These are phyloP conservation scores for Euphorbia peplus DNA, from an alignment of 345 rosid species.

Conservation along the genomic window DNA sequence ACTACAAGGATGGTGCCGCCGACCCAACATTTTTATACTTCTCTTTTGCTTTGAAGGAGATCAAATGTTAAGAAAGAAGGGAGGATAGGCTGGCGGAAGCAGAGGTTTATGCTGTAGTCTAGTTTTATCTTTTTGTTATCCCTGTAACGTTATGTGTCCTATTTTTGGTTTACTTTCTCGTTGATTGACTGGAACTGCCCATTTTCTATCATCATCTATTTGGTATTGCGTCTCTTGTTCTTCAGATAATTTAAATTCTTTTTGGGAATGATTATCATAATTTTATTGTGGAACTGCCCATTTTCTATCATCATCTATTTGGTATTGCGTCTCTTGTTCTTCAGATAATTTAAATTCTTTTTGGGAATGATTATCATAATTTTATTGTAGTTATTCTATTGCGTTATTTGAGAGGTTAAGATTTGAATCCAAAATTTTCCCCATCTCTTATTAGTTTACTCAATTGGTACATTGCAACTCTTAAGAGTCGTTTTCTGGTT, in stretches of 20 bases:
- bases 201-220: background rate
- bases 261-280: background rate
- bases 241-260: background rate
- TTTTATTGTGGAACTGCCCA: background rate
- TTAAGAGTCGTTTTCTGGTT: no score
- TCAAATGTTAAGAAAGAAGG: conserved; percentile 72
- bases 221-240: background rate
- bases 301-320: background rate
- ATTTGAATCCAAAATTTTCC: no score
- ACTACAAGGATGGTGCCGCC: conserved; percentile 89
- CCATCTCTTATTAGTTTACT: no score
- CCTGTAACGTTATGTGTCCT: background rate
- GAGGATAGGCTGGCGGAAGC: conserved; percentile 10
- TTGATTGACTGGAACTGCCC: background rate
- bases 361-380: background rate
- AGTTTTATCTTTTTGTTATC: background rate
- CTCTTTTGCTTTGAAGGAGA: conserved; percentile 76
- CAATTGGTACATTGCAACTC: no score
- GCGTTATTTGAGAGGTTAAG: no score
- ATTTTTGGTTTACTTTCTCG: background rate
- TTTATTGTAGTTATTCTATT: background rate
- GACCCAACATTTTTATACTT: conserved; percentile 97
- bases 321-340: background rate
- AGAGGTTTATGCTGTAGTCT: conserved; percentile 3
- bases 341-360: background rate